phyloP scores from a whole-genome alignment of 352 stramenopile genomes.

The Pythium biforme region DNA sequence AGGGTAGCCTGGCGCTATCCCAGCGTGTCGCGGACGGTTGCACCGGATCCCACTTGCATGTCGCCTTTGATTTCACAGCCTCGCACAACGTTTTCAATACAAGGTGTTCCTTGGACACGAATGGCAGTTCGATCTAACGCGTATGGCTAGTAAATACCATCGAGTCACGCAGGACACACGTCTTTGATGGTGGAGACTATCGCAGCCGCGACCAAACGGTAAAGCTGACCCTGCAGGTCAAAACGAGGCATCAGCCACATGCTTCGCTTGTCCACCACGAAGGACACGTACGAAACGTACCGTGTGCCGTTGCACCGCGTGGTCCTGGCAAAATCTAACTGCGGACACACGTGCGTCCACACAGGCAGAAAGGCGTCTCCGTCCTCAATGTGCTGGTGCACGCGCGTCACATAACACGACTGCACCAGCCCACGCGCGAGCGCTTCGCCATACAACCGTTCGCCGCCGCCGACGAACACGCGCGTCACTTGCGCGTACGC shows the following conservation, averaged over 20 bases:
- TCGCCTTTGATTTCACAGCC: too few relatives aligned
- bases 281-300: constrained; percentile 2
- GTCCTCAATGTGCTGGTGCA: constrained; percentile 41
- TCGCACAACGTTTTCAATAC: too few relatives aligned
- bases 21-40: too few relatives aligned
- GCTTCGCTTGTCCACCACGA: neutral
- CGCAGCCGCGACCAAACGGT: constrained; percentile 12
- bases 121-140: too few relatives aligned
- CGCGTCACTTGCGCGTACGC: constrained; percentile 39
- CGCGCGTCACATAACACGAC: constrained; percentile 62
- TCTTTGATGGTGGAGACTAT: too few relatives aligned
- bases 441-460: constrained; percentile 61
- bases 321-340: constrained; percentile 34
- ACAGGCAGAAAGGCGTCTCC: constrained; percentile 59
- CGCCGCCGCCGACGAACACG: constrained; percentile 63
- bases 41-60: too few relatives aligned
- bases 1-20: too few relatives aligned
- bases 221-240: constrained; percentile 19
- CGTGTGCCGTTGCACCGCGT: constrained; percentile 19
- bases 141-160: too few relatives aligned
- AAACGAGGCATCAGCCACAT: neutral
- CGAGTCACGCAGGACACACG: too few relatives aligned
- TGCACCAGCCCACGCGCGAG: constrained; percentile 41
- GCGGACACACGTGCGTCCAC: constrained; percentile 47
- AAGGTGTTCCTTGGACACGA: too few relatives aligned